A percentile compares a stretch with the other conserved stretches of the same genome.
Evolutionary conservation across 257 asterid species (phyloP).

Genomic region (Salvia splendens): DNA sequence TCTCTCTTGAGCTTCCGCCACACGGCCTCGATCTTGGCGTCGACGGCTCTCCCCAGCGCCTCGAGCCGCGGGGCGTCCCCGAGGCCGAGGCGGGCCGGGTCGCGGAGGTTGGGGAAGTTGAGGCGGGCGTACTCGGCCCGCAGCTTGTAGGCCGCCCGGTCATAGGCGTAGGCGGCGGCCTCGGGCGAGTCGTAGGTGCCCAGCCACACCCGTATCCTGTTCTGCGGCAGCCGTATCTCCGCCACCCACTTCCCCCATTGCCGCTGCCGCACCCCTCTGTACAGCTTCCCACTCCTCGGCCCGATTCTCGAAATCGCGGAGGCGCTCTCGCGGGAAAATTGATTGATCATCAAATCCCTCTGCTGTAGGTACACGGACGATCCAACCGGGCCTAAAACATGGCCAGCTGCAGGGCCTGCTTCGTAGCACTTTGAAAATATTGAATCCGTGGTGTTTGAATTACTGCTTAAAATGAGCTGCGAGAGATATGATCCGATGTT

Average conservation of each 20-base stretch:
- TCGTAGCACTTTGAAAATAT: constrained; percentile 50
- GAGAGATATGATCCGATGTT: constrained; percentile 51
- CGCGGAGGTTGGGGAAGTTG: constrained; percentile 73
- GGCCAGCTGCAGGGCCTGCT: constrained; percentile 21
- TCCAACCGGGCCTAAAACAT: constrained; percentile 52
- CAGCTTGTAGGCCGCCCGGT: constrained; percentile 87
- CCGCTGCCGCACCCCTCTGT: constrained; percentile 96
- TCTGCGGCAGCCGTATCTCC: constrained; percentile 89
- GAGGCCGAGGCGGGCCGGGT: constrained; percentile 55
- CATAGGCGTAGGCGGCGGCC: constrained; percentile 96
- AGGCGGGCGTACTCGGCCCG: constrained; percentile 92
- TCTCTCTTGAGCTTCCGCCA: constrained; percentile 60
- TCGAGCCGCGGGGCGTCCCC: constrained; percentile 44
- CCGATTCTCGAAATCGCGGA: constrained; percentile 4
- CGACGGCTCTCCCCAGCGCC: constrained; percentile 59
- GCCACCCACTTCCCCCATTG: constrained; percentile 99
- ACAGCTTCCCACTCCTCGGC: constrained; percentile 45
- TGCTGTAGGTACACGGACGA: constrained; percentile 63
- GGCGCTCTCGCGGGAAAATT: constrained; percentile 27
- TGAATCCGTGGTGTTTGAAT: constrained; percentile 63
- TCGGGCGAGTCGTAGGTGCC: constrained; percentile 95
- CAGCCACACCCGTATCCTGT: constrained; percentile 87
- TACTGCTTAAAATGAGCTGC: constrained; percentile 48
- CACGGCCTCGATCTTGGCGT: constrained; percentile 70
- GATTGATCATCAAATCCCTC: constrained; percentile 52